Evolutionary conservation across 139 green algal species (phyloP), one percentile per base, ranked within the genome.

Genomic region (Volvox africanus): DNA sequence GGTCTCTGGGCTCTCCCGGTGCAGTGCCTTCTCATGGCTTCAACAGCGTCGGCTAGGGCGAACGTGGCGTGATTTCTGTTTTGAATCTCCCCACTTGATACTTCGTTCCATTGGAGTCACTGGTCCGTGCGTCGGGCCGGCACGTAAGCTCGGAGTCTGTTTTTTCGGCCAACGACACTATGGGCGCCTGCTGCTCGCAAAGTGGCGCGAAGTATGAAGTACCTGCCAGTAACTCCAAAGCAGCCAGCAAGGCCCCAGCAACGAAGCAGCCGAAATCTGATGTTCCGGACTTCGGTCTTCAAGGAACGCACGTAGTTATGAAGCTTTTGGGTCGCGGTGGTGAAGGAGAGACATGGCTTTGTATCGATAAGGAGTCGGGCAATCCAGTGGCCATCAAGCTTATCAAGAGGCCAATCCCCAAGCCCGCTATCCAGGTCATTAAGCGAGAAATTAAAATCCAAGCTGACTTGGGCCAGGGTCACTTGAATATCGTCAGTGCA

Each of bases 361-460:
- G 87, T 62, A 37, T 76, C 9, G 93, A 95, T 26, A 94, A 93
- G 61, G 89, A 75, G 28, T 93, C 88, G 17, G 83, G 88, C 16
- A 28, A 62, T 3, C 91, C 95, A 69, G 92, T 95, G 17, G 95
- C 95, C 28, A 93, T 96, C 69, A 97, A 97, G 89, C 89, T 96
- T 32, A 95, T 97, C 61, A 93, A 93, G 90, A 91, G 95, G 28
- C 95, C 95, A 1, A 95, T 97, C 17, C 95, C 94, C 13, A 95
- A 94, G 73, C 65, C 93, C 62, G 93, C 92, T 30, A 92, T 97
- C 28, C 78, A 92, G 67, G 92, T 97, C 88, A 96, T 96, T 80
- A 95, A 95, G 92, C 92, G 94, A 2, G 95, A 97, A 82, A 97
- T 97, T 36, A 94, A 94, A 86, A 96, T 97, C 32, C 92, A 96